Conservation (phyloP, 176 grass and related monocot species). For the Paspalum notatum region DNA sequence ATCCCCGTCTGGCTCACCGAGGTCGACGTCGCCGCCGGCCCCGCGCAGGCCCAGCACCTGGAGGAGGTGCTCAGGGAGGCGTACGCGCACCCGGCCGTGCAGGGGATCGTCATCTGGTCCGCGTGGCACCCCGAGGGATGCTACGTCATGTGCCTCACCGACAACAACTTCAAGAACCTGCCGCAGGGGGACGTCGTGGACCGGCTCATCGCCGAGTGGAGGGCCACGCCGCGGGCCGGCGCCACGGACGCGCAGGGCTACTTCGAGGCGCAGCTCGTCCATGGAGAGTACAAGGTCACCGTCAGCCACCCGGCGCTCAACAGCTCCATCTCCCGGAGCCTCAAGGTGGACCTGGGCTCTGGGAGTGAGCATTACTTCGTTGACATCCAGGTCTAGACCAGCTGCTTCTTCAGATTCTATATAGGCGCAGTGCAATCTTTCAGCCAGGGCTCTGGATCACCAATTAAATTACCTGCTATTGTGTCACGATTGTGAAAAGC, state of each 20-base stretch:
- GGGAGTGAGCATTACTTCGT: slow-evolving; percentile 40
- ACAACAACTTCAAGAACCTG: slow-evolving; percentile 80
- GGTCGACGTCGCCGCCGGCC: slow-evolving; percentile 51
- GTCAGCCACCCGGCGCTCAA: slow-evolving; percentile 60
- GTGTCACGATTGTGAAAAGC: slow-evolving; percentile 17
- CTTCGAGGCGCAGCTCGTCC: slow-evolving; percentile 58
- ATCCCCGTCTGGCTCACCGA: slow-evolving; percentile 93
- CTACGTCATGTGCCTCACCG: slow-evolving; percentile 88
- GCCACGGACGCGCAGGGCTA: slow-evolving; percentile 57
- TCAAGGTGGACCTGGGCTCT: slow-evolving; percentile 61
- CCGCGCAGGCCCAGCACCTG: slow-evolving; percentile 57
- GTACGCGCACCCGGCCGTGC: slow-evolving; percentile 86
- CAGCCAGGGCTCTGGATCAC: slow-evolving; percentile 9
- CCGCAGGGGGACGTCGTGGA: slow-evolving; percentile 73
- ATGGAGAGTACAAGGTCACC: slow-evolving; percentile 74
- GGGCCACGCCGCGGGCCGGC: slow-evolving; percentile 26
- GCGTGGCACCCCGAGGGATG: slow-evolving; percentile 68
- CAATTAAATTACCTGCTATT: background rate
- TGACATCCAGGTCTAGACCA: slow-evolving; percentile 43
- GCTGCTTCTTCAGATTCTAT: background rate
- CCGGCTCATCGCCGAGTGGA: slow-evolving; percentile 73
- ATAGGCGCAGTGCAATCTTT: slow-evolving; percentile 5
- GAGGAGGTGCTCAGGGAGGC: slow-evolving; percentile 83
- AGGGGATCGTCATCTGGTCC: slow-evolving; percentile 85
- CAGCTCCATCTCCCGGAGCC: slow-evolving; percentile 45